phyloP scores from a whole-genome alignment of 2,329 filamentous ascomycete genomes.

The Fusarium nanum region DNA sequence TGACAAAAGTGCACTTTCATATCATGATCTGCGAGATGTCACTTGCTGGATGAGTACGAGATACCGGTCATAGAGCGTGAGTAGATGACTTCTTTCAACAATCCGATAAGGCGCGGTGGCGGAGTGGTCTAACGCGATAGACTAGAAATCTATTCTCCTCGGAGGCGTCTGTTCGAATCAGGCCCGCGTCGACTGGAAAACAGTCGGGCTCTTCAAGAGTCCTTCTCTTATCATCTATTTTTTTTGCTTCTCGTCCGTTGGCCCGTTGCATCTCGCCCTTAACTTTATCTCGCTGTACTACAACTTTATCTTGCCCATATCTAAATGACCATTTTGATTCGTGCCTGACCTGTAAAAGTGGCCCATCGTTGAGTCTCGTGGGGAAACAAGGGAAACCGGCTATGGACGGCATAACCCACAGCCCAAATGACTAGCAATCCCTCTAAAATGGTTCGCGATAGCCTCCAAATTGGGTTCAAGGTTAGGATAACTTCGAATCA shows the following conservation, averaged over 20 bases:
- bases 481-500: not conserved
- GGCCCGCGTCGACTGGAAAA: conserved; percentile 6
- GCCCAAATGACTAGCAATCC: not conserved
- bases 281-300: not conserved
- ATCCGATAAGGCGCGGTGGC: conserved; percentile 2
- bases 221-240: not conserved
- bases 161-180: conserved; percentile 11
- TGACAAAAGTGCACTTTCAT: not conserved
- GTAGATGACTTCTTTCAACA: not conserved
- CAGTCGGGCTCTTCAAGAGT: conserved; percentile 3
- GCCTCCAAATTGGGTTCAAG: too few species aligned
- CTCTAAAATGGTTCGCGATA: not conserved
- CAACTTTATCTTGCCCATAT: not conserved
- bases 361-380: not conserved
- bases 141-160: conserved; percentile 9
- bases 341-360: not conserved
- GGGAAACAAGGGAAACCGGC: not conserved
- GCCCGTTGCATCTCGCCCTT: accelerated
- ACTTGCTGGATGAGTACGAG: accelerated
- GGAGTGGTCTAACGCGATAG: conserved; percentile 10
- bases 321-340: not conserved
- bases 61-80: accelerated
- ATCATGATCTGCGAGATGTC: not conserved
- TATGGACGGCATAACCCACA: not conserved
- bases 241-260: not conserved